Evolutionary conservation across 495 filamentous ascomycete genomes (phyloP).

Genomic region (Viridothelium virens): DNA sequence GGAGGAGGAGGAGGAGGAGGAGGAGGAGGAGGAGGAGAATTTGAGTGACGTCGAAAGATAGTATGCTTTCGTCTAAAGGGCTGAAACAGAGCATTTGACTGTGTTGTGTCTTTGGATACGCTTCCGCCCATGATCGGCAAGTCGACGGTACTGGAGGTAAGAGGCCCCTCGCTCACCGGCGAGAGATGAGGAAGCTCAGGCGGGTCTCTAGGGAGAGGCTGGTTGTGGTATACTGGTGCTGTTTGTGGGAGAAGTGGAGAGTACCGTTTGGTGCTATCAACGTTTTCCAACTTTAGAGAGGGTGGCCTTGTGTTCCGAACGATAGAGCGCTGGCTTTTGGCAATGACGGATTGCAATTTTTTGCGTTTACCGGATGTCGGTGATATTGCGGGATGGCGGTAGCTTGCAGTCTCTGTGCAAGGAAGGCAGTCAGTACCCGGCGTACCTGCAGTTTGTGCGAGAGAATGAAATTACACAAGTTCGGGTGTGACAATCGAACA

Average conservation of each 20-base stretch:
- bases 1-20: not conserved
- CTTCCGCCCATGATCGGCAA: conserved; percentile 5
- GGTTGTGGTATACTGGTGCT: not conserved
- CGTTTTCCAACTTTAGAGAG: not conserved
- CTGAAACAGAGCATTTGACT: not conserved
- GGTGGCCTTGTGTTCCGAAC: not conserved
- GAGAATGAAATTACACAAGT: too few species aligned
- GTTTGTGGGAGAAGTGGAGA: conserved; percentile 4
- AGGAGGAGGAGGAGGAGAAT: not conserved
- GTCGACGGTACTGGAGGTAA: not conserved
- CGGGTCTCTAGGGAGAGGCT: not conserved
- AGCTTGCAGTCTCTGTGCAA: not conserved
- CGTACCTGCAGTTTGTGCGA: not conserved
- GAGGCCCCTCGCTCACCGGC: not conserved
- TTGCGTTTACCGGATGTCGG: not conserved
- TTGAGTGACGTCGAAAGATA: not conserved
- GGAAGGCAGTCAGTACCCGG: conserved; percentile 5
- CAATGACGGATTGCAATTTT: not conserved
- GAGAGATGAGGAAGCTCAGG: not conserved
- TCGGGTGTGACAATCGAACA: too few species aligned
- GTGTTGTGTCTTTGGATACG: not conserved
- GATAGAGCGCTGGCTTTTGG: not conserved
- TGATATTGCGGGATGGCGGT: not conserved
- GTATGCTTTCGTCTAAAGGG: not conserved
- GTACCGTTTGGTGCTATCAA: not conserved